A percentile compares a stretch with the other conserved stretches of the same genome.
Evolutionary conservation across 768 basidiomycete genomes (phyloP).

Genomic region (Floccularia luteovirens): DNA sequence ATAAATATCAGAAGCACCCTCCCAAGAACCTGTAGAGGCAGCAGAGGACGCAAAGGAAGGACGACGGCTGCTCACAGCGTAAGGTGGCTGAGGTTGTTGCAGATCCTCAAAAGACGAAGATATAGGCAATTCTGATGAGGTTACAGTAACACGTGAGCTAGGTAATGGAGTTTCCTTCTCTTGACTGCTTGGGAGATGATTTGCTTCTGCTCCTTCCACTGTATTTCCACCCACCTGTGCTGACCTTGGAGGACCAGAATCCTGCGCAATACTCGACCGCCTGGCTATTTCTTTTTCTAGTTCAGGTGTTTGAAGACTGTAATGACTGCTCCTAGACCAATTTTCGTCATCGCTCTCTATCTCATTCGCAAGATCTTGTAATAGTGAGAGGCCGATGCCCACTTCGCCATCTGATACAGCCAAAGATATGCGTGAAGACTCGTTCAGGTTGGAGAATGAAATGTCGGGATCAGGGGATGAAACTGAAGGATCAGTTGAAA

Average conservation of each 20-base stretch:
- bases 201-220: not conserved
- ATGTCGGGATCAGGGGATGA: not conserved
- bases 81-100: not conserved
- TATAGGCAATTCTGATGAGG: slow-evolving; percentile 9
- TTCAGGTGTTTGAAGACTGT: not conserved
- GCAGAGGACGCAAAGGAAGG: slow-evolving; percentile 22
- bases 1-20: slow-evolving; percentile 67
- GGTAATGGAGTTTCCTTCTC: not conserved
- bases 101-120: slow-evolving; percentile 9
- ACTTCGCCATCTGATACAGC: slow-evolving; percentile 49
- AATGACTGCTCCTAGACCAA: slow-evolving; percentile 4
- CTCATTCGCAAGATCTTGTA: slow-evolving; percentile 41
- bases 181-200: not conserved
- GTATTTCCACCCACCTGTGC: not conserved
- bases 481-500: not conserved
- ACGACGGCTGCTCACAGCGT: slow-evolving; percentile 9
- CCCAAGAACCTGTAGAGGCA: slow-evolving; percentile 35
- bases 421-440: slow-evolving; percentile 21
- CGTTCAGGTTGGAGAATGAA: slow-evolving; percentile 12
- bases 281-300: not conserved
- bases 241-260: no score
- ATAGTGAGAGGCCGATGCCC: slow-evolving; percentile 63
- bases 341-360: slow-evolving; percentile 22
- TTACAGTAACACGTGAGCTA: slow-evolving; percentile 1
- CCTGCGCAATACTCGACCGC: not conserved